Percentiles rank a stretch among this genome's conserved stretches.
phyloP scores from a whole-genome alignment of 306 rosid species.

The Glycyrrhiza uralensis region DNA sequence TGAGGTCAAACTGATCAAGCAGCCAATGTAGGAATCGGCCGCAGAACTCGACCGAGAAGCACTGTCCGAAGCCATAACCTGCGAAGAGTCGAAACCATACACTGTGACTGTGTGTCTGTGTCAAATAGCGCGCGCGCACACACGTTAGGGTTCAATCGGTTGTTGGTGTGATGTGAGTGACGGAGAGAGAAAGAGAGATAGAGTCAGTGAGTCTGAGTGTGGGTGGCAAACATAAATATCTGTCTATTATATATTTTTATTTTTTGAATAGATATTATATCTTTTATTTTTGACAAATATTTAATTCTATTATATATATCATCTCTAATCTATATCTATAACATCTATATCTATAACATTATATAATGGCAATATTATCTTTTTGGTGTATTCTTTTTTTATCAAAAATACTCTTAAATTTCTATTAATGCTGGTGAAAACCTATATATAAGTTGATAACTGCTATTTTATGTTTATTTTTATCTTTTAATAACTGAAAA shows the following conservation, averaged over 20 bases:
- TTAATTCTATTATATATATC: too few relatives aligned
- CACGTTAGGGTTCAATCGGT: constrained; percentile 27
- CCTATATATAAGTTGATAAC: too few relatives aligned
- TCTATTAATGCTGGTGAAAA: too few relatives aligned
- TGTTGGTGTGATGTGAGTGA: not conserved
- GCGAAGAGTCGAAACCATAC: constrained; percentile 10
- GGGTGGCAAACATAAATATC: not conserved
- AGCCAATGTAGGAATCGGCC: constrained; percentile 70
- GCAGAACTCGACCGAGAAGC: constrained; percentile 60
- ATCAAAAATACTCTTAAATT: too few relatives aligned
- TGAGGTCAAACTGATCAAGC: constrained; percentile 78
- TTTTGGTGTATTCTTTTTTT: too few relatives aligned
- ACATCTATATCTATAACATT: too few relatives aligned
- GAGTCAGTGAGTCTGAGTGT: not conserved
- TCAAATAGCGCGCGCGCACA: not conserved
- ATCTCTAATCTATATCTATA: too few relatives aligned
- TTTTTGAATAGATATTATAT: too few relatives aligned
- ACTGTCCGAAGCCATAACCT: constrained; percentile 50
- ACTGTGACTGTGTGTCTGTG: not conserved
- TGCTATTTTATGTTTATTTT: too few relatives aligned
- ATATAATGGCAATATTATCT: too few relatives aligned
- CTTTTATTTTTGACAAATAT: too few relatives aligned
- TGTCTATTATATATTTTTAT: not conserved
- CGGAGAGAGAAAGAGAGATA: not conserved
- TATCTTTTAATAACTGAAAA: too few relatives aligned